These are phyloP conservation scores for Globisporangium iwayamae DNA, from an alignment of 352 stramenopile species.

Conservation along the genomic window DNA sequence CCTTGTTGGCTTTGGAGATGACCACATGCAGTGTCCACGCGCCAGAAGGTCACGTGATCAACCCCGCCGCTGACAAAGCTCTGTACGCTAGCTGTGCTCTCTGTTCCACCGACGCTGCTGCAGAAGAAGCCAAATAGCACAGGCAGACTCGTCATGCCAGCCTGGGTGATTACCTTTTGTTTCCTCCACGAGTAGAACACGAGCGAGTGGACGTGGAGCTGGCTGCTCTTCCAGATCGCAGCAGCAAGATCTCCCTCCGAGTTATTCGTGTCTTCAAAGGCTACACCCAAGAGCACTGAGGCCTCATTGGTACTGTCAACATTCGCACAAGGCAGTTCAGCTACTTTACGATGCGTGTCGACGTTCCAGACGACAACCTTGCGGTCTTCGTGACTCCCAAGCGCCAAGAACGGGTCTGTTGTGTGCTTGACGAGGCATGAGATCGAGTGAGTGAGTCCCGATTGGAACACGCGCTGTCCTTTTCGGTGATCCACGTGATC, in stretches of 20 bases:
- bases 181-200: conserved; percentile 45
- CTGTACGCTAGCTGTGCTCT: not conserved
- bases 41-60: conserved; percentile 68
- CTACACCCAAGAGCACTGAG: conserved; percentile 22
- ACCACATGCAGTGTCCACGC: conserved; percentile 39
- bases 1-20: conserved; percentile 51
- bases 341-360: conserved; percentile 29
- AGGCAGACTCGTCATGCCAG: conserved; percentile 47
- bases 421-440: conserved; percentile 51
- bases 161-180: conserved; percentile 21
- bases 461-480: conserved; percentile 30
- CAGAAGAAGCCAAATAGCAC: conserved; percentile 60
- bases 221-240: conserved; percentile 42
- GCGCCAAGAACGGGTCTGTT: conserved; percentile 34
- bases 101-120: not conserved
- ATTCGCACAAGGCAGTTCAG: conserved; percentile 20
- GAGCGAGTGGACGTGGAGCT: conserved; percentile 38
- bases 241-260: conserved; percentile 40
- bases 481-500: conserved; percentile 33
- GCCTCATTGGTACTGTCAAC: not conserved
- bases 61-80: conserved; percentile 66
- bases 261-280: conserved; percentile 23
- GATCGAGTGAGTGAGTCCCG: conserved; percentile 38
- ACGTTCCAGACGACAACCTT: conserved; percentile 28
- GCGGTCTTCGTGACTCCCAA: conserved; percentile 36